Conservation (phyloP, 129 eudicot species). For the Escallonia rubra region DNA sequence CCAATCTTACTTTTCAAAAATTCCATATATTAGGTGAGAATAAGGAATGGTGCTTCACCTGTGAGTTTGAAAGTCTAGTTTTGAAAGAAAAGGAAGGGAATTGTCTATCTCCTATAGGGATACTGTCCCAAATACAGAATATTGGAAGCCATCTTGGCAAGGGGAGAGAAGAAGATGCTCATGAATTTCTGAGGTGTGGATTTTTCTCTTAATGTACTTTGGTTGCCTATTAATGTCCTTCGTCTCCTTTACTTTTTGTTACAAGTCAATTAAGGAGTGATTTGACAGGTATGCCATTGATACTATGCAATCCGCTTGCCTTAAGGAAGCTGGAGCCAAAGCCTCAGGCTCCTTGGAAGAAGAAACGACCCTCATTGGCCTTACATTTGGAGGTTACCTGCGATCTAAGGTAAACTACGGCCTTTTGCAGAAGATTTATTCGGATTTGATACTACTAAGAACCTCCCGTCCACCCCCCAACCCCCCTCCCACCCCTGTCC, state of each 20-base stretch:
- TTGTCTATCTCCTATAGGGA: slow-evolving; percentile 51
- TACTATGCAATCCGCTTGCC: slow-evolving; percentile 71
- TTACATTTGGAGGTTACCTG: slow-evolving; percentile 91
- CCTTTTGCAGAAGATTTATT: neutral
- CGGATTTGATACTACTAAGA: neutral
- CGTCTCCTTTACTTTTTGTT: neutral
- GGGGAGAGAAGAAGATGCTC: slow-evolving; percentile 96
- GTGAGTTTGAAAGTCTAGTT: slow-evolving; percentile 70
- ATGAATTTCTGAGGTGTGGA: slow-evolving; percentile 73
- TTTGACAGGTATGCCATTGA: slow-evolving; percentile 66
- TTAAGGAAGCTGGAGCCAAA: slow-evolving; percentile 49
- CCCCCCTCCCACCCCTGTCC: neutral
- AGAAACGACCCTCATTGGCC: slow-evolving; percentile 81
- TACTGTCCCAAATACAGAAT: slow-evolving; percentile 58
- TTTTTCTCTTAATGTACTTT: neutral
- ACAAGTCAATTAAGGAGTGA: slow-evolving; percentile 5
- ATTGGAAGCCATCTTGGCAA: slow-evolving; percentile 65
- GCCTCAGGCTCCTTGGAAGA: slow-evolving; percentile 47
- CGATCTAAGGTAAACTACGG: slow-evolving; percentile 66
- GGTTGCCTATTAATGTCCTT: no score
- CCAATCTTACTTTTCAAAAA: neutral
- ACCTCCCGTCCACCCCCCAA: neutral
- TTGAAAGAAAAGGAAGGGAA: slow-evolving; percentile 49
- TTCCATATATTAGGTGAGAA: slow-evolving; percentile 54
- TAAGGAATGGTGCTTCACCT: slow-evolving; percentile 80